A percentile compares a stretch with the other conserved stretches of the same genome.
Conservation (phyloP, 2,329 filamentous ascomycete species). For the Aphanocladium album region DNA sequence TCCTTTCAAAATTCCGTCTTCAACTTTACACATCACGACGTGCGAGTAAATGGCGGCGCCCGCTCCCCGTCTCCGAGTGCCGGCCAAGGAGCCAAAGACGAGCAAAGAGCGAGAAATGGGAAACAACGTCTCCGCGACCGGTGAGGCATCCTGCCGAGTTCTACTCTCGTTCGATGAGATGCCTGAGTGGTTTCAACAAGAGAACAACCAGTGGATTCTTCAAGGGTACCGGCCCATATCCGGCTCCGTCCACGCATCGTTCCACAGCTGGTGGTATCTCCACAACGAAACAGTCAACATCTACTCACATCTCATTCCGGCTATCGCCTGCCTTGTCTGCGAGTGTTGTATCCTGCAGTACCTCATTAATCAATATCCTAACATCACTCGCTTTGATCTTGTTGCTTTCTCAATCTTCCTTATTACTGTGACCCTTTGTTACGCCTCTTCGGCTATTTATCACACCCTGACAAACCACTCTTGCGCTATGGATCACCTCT, state of each 20-base stretch:
- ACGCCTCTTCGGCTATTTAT: constrained; percentile 19
- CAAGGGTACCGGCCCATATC: constrained; percentile 36
- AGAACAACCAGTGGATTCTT: constrained; percentile 18
- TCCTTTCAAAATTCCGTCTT: constrained; percentile 11
- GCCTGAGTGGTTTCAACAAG: constrained; percentile 20
- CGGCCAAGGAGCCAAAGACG: constrained; percentile 14
- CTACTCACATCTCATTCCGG: constrained; percentile 37
- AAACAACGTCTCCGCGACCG: constrained; percentile 13
- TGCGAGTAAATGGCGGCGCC: constrained; percentile 15
- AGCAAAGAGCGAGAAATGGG: constrained; percentile 15
- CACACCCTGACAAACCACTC: constrained; percentile 23
- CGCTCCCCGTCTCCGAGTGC: constrained; percentile 15
- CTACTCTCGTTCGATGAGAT: constrained; percentile 20
- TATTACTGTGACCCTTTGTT: constrained; percentile 18
- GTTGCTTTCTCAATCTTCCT: constrained; percentile 20
- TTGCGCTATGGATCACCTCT: constrained; percentile 17
- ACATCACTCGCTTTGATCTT: constrained; percentile 17
- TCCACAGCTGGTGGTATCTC: constrained; percentile 35
- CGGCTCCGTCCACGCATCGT: constrained; percentile 29
- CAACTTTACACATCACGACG: constrained; percentile 8
- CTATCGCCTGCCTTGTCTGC: constrained; percentile 27
- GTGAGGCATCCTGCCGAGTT: constrained; percentile 15
- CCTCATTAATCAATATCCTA: constrained; percentile 18
- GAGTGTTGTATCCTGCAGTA: constrained; percentile 21
- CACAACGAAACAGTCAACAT: constrained; percentile 32